Percentiles rank a stretch among this genome's conserved stretches.
phyloP scores from a whole-genome alignment of 1,139 yeast genomes.

The Geotrichum fermentans region DNA sequence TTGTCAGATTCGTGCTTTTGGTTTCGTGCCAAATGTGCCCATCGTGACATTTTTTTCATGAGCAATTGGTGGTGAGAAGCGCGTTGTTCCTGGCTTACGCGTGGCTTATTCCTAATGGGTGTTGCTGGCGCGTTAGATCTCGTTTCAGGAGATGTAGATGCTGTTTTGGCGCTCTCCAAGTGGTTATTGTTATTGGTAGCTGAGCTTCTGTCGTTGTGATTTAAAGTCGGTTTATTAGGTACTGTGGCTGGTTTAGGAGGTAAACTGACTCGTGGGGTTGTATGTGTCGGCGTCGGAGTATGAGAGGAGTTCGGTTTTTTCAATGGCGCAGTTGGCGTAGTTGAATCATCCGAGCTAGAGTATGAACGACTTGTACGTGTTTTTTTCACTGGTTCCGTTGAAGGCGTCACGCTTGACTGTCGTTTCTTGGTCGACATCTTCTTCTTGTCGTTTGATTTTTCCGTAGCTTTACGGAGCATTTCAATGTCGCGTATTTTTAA shows the following conservation, averaged over 20 bases:
- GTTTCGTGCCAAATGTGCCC: conserved; percentile 36
- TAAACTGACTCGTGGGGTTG: neutral
- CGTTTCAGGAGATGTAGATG: neutral
- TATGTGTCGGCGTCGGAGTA: too few relatives aligned
- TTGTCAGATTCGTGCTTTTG: conserved; percentile 38
- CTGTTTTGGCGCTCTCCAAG: neutral
- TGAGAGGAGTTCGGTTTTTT: neutral
- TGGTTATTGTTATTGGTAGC: neutral
- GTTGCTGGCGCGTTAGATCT: neutral
- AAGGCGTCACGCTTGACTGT: neutral
- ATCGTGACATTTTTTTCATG: conserved; percentile 28
- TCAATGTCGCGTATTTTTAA: conserved; percentile 7
- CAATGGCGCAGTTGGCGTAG: neutral
- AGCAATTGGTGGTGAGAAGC: conserved; percentile 28
- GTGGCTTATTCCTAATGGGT: neutral
- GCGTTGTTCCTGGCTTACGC: conserved; percentile 25
- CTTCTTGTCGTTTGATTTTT: neutral
- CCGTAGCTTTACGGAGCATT: conserved; percentile 1
- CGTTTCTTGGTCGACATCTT: neutral
- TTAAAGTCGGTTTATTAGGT: neutral
- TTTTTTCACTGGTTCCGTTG: neutral
- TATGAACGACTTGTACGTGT: conserved; percentile 8
- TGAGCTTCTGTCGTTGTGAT: neutral
- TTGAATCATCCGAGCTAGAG: conserved; percentile 12
- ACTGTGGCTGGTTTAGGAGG: neutral